phyloP scores from a whole-genome alignment of 2,329 filamentous ascomycete genomes.

The Phyllosticta citriasiana region DNA sequence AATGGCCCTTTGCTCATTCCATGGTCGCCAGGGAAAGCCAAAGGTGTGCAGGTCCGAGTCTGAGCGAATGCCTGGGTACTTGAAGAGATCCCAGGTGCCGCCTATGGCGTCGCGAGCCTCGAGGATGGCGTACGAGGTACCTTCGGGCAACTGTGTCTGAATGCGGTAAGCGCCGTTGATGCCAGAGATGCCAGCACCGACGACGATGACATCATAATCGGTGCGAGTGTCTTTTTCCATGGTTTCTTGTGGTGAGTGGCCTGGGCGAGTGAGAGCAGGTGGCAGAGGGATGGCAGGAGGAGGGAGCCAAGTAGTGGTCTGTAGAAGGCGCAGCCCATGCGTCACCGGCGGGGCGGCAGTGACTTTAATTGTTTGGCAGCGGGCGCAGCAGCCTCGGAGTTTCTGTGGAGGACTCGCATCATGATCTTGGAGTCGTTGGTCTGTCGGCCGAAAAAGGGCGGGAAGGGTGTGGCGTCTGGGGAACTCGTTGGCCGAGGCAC shows the following conservation, averaged over 20 bases:
- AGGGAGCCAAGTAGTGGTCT: not conserved
- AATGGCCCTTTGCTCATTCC: slow-evolving; percentile 43
- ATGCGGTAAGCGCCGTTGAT: slow-evolving; percentile 67
- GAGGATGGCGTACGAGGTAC: slow-evolving; percentile 53
- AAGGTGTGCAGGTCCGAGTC: slow-evolving; percentile 42
- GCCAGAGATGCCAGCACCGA: slow-evolving; percentile 66
- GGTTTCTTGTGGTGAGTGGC: not conserved
- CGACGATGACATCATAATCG: slow-evolving; percentile 44
- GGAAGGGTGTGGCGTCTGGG: slow-evolving; percentile 2
- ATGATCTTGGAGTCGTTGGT: not conserved
- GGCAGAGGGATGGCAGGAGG: not conserved
- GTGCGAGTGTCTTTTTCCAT: not conserved
- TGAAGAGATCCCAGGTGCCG: slow-evolving; percentile 72
- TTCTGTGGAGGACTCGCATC: not conserved
- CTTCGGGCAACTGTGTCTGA: slow-evolving; percentile 44
- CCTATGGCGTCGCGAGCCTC: slow-evolving; percentile 58
- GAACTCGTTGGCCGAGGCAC: slow-evolving; percentile 4
- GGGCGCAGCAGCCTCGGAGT: not conserved
- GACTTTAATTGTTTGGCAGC: not conserved
- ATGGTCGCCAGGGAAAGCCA: slow-evolving; percentile 59
- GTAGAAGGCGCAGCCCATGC: not conserved
- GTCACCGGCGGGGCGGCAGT: not conserved
- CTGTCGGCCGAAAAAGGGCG: slow-evolving; percentile 6
- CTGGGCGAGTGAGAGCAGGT: not conserved
- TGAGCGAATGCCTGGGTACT: slow-evolving; percentile 58